phyloP scores from a whole-genome alignment of 1,139 yeast species.

The Geotrichum restrictum region DNA sequence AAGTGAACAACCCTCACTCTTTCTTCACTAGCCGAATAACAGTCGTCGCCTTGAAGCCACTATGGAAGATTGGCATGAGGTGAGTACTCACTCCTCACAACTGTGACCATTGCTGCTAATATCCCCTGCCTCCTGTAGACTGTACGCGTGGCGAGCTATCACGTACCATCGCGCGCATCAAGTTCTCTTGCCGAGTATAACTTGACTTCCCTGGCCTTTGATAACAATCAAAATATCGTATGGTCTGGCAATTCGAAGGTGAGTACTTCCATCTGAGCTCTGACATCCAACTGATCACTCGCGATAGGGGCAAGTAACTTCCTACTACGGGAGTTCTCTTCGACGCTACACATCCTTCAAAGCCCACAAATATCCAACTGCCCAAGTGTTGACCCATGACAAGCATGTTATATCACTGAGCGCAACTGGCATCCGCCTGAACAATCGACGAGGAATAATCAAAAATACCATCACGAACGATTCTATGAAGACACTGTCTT shows the following conservation, averaged over 20 bases:
- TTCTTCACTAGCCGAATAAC: background rate
- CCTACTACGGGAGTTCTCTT: conserved; percentile 45
- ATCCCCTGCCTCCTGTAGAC: conserved; percentile 31
- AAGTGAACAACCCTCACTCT: background rate
- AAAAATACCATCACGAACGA: conserved; percentile 33
- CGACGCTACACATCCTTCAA: conserved; percentile 44
- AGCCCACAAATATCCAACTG: conserved; percentile 35
- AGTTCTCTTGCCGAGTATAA: conserved; percentile 23
- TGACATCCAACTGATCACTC: background rate
- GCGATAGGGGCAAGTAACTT: conserved; percentile 44
- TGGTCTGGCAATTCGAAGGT: conserved; percentile 76
- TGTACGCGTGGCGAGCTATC: conserved; percentile 29
- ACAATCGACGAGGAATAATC: conserved; percentile 39
- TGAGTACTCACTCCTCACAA: conserved; percentile 28
- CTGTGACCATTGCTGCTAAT: conserved; percentile 22
- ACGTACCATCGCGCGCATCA: conserved; percentile 27
- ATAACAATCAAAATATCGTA: conserved; percentile 63
- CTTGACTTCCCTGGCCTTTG: conserved; percentile 51
- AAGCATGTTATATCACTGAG: conserved; percentile 38
- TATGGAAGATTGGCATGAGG: conserved; percentile 51
- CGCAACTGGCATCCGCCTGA: conserved; percentile 34
- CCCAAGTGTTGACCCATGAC: conserved; percentile 37
- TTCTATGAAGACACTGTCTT: conserved; percentile 31
- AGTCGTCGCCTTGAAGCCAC: conserved; percentile 2
- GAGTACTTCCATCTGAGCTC: conserved; percentile 34